These are phyloP conservation scores for Geum urbanum DNA, from an alignment of 306 rosid genomes.

Conservation along the genomic window DNA sequence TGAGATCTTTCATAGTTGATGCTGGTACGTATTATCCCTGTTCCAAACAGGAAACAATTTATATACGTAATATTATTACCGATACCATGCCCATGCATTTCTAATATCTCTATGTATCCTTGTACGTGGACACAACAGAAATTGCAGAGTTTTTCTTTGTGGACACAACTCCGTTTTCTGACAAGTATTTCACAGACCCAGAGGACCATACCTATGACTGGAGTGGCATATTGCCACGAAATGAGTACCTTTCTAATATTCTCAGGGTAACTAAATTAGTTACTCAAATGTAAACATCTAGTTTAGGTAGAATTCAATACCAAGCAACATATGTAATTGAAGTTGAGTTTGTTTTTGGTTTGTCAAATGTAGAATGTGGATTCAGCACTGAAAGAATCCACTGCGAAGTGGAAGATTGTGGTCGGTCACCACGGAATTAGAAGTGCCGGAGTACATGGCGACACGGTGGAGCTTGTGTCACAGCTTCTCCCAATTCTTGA, in stretches of 20 bases:
- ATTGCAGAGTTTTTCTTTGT: slow-evolving; percentile 70
- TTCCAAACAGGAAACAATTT: neutral
- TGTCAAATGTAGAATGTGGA: slow-evolving; percentile 25
- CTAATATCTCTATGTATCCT: neutral
- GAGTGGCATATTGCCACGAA: slow-evolving; percentile 62
- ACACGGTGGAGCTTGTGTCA: slow-evolving; percentile 49
- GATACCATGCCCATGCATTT: neutral
- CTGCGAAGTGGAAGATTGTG: slow-evolving; percentile 78
- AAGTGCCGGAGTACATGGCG: slow-evolving; percentile 66
- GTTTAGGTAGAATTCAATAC: neutral
- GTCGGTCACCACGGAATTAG: slow-evolving; percentile 77
- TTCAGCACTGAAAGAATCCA: slow-evolving; percentile 38
- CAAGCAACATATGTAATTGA: neutral
- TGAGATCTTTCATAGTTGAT: slow-evolving; percentile 58
- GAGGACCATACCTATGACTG: slow-evolving; percentile 53
- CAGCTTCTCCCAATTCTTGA: slow-evolving; percentile 60
- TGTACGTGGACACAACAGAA: slow-evolving; percentile 24
- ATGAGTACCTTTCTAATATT: slow-evolving; percentile 47
- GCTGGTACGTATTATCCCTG: slow-evolving; percentile 32
- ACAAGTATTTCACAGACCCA: slow-evolving; percentile 51
- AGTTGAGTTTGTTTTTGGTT: neutral
- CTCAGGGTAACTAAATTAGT: slow-evolving; percentile 32
- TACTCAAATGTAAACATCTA: neutral
- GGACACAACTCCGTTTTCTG: slow-evolving; percentile 76
- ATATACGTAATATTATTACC: too few species aligned